phyloP scores from a whole-genome alignment of 306 rosid genomes.

The Citrullus amarus region DNA sequence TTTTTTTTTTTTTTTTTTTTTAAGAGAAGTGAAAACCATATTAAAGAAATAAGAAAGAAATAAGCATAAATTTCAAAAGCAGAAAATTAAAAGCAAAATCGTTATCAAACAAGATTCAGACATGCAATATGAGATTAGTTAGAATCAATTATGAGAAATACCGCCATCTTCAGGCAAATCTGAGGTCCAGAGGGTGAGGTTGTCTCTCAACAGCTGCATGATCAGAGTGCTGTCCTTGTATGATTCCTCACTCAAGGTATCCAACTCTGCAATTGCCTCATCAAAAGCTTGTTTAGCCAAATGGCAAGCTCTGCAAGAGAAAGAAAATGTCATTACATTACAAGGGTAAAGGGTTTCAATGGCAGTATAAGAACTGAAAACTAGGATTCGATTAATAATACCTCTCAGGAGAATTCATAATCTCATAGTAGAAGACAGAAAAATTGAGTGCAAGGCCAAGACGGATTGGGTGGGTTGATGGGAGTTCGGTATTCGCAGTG shows the following conservation, averaged over 20 bases:
- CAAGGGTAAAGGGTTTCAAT: background rate
- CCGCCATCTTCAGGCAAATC: constrained; percentile 83
- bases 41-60: too few species aligned
- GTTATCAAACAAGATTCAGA: background rate
- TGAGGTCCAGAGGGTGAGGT: constrained; percentile 72
- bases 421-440: constrained; percentile 73
- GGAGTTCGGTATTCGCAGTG: constrained; percentile 56
- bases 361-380: constrained; percentile 2
- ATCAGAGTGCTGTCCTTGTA: constrained; percentile 75
- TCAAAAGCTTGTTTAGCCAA: constrained; percentile 76
- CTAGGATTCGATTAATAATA: background rate
- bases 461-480: constrained; percentile 68
- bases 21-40: too few species aligned
- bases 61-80: background rate
- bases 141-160: constrained; percentile 12
- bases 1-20: too few species aligned
- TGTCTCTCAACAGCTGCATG: constrained; percentile 75
- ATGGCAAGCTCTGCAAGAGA: constrained; percentile 56
- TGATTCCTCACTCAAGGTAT: constrained; percentile 72
- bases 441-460: constrained; percentile 75
- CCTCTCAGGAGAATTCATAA: constrained; percentile 76
- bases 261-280: constrained; percentile 76
- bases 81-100: background rate
- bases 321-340: background rate
- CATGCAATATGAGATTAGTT: background rate